Evolutionary conservation across 768 basidiomycete species (phyloP), one percentile per base, ranked within the genome.

Genomic region (Suillus ampliporus): DNA sequence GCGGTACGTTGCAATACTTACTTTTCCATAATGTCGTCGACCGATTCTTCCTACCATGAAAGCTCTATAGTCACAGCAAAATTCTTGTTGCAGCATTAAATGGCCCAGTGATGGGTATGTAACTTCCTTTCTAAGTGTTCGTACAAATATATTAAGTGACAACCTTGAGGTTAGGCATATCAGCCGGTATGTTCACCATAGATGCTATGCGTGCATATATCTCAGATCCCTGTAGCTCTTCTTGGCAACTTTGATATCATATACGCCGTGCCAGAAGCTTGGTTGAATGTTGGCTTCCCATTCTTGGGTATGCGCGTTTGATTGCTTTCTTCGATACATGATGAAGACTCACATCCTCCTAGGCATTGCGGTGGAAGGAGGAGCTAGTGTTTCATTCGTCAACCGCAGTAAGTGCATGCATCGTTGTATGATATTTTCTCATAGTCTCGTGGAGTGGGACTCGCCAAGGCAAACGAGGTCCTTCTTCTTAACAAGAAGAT

Each of bases 221-320:
- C 58, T n/a, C 41, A 40, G 26, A 23, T n/a, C 10, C 17, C 48
- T 40, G 21, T 64, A 89, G 89, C 85, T 2, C 84, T 86, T 67
- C 75, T 89, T n/a, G 89, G 89, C 1, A 84, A 89, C 62, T 90
- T 90, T 63, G 90, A 92, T 72, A 89, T 92, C 66, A 86, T 92
- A 31, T 91, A 89, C 65, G 81, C 84, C 28, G 72, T 90, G 63
- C 85, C 87, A 2, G 77, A 80, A 61, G 82, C 78, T 0, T 91
- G 87, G 85, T 71, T 92, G 5, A 84, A 84, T 40, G 80, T 86
- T 0, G 89, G 89, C 0, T 91, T 92, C 69, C 82, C 89, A 0
- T 89, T 89, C 66, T 72, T 92, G 23, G 89, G 86, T 68, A 41
- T 19, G 63, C 64, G 31, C 10, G 23, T 28, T 56, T 26, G 60